These are phyloP conservation scores for Fusarium sp. DNA, from an alignment of 2,329 filamentous ascomycete species.

Conservation along the genomic window DNA sequence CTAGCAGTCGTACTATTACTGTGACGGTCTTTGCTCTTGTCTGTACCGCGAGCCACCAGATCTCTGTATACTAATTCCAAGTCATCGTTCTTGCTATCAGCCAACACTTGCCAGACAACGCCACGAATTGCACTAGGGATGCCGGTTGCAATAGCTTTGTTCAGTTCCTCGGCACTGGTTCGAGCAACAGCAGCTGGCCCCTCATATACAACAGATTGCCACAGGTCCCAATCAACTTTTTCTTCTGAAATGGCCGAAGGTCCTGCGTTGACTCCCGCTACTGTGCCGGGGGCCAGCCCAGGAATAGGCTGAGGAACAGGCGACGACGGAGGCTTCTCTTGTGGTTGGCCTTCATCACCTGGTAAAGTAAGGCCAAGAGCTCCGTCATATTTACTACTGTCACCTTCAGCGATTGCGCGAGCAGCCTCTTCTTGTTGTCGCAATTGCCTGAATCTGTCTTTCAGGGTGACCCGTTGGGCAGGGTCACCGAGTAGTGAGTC, in stretches of 20 bases:
- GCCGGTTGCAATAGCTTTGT: slow-evolving; percentile 87
- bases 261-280: slow-evolving; percentile 79
- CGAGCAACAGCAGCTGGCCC: slow-evolving; percentile 87
- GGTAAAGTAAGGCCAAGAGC: slow-evolving; percentile 34
- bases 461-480: slow-evolving; percentile 68
- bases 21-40: slow-evolving; percentile 74
- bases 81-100: slow-evolving; percentile 92
- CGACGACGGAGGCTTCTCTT: slow-evolving; percentile 50
- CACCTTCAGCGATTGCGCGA: slow-evolving; percentile 55
- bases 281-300: slow-evolving; percentile 83
- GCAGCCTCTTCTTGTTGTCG: slow-evolving; percentile 77
- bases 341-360: slow-evolving; percentile 38
- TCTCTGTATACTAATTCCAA: slow-evolving; percentile 88
- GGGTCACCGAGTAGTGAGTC: slow-evolving; percentile 55
- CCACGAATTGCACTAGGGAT: slow-evolving; percentile 95
- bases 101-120: slow-evolving; percentile 98
- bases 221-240: slow-evolving; percentile 97
- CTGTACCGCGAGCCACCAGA: slow-evolving; percentile 79
- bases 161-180: slow-evolving; percentile 88
- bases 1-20: slow-evolving; percentile 63
- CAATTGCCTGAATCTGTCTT: slow-evolving; percentile 80
- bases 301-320: slow-evolving; percentile 72
- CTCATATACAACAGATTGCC: slow-evolving; percentile 95
- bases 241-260: slow-evolving; percentile 74
- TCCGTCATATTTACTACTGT: slow-evolving; percentile 58